Percentiles rank a stretch among this genome's conserved stretches.
Evolutionary conservation across 805 yeast genomes (phyloP).

Genomic region (Ogataea henricii): DNA sequence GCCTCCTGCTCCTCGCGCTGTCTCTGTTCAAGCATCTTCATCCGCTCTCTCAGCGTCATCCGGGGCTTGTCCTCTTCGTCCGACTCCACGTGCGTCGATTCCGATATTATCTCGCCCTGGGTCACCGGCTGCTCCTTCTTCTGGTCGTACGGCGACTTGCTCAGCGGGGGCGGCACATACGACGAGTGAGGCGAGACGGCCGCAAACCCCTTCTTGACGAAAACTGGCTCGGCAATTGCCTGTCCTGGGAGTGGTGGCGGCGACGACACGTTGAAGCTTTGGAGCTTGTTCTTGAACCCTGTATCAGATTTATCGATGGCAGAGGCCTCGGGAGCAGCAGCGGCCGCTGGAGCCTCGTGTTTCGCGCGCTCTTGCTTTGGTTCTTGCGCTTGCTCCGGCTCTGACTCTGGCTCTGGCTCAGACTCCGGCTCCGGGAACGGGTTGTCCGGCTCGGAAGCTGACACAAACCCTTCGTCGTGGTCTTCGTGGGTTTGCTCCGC

Average conservation of each 20-base stretch:
- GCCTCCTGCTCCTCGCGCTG: conserved; percentile 77
- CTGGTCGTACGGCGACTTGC: conserved; percentile 26
- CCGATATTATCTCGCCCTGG: conserved; percentile 27
- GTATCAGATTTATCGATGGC: not conserved
- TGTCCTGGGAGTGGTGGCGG: conserved; percentile 44
- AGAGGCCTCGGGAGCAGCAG: not conserved
- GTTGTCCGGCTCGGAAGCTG: conserved; percentile 7
- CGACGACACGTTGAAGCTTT: conserved; percentile 49
- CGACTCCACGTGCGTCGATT: conserved; percentile 29
- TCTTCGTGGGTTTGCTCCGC: conserved; percentile 4
- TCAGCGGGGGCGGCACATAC: conserved; percentile 50
- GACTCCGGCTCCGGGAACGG: conserved; percentile 5
- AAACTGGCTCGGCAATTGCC: conserved; percentile 37
- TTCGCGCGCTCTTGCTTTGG: not conserved
- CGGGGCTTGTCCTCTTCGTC: conserved; percentile 67
- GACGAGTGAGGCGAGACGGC: conserved; percentile 60
- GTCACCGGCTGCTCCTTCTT: conserved; percentile 9
- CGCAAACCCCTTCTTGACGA: conserved; percentile 54
- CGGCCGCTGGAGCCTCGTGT: not conserved
- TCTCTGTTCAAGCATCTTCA: conserved; percentile 76
- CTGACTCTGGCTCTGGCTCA: not conserved
- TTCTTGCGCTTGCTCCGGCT: not conserved
- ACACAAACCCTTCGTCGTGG: conserved; percentile 3
- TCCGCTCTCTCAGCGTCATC: conserved; percentile 82
- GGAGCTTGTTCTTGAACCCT: conserved; percentile 48